Evolutionary conservation across 257 asterid genomes (phyloP).

Genomic region (Solanum neorickii): DNA sequence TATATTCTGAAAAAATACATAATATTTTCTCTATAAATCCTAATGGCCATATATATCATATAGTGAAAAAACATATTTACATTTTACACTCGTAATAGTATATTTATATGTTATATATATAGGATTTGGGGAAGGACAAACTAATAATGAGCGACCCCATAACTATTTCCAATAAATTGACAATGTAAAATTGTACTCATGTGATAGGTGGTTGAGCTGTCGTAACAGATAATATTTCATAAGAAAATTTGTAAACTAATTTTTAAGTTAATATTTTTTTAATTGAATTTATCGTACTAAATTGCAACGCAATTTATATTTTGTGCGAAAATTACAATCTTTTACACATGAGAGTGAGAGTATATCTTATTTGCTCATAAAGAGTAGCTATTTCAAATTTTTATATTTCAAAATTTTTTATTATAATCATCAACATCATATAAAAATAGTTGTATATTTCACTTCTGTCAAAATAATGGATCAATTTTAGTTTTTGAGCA

Average conservation of each 20-base stretch:
- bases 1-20: not conserved
- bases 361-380: not conserved
- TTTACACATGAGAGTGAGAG: not conserved
- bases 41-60: not conserved
- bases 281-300: too few relatives aligned
- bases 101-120: not conserved
- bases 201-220: not conserved
- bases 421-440: not conserved
- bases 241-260: fast-evolving
- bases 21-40: not conserved
- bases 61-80: not conserved
- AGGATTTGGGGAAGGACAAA: not conserved
- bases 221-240: fast-evolving
- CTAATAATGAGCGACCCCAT: not conserved
- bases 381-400: too few relatives aligned
- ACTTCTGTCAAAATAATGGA: not conserved
- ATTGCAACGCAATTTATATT: too few relatives aligned
- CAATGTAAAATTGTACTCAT: not conserved
- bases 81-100: not conserved
- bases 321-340: too few relatives aligned
- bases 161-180: not conserved
- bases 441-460: not conserved
- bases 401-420: too few relatives aligned
- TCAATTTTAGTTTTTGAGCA: too few relatives aligned
- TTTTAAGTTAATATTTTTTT: too few relatives aligned